Evolutionary conservation across 495 filamentous ascomycete species (phyloP).

Genomic region (Penicillium silybi): DNA sequence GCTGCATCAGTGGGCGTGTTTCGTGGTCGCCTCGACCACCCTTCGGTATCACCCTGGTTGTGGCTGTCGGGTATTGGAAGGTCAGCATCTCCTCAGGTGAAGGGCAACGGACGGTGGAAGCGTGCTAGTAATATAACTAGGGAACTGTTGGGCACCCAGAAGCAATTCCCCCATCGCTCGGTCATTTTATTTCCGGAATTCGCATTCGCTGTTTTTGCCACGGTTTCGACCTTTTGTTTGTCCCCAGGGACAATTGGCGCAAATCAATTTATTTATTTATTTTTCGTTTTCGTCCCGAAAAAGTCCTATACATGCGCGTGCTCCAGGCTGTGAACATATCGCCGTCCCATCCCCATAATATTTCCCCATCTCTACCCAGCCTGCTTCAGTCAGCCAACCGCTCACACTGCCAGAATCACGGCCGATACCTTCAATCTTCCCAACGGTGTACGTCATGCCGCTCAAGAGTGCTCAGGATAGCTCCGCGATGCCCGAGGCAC

Average conservation of each 20-base stretch:
- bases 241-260: background rate
- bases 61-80: slow-evolving; percentile 19
- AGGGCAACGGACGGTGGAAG: slow-evolving; percentile 3
- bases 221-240: slow-evolving; percentile 6
- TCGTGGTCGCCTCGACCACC: slow-evolving; percentile 3
- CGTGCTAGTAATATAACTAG: slow-evolving; percentile 17
- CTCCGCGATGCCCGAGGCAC: slow-evolving; percentile 31
- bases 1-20: slow-evolving; percentile 15
- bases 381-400: too few species aligned
- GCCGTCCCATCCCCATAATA: background rate
- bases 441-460: too few species aligned
- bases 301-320: background rate
- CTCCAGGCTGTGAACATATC: background rate
- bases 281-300: background rate
- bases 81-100: slow-evolving; percentile 3
- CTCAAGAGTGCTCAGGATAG: slow-evolving; percentile 24
- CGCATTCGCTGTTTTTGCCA: background rate
- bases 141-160: background rate
- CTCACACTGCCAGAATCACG: too few species aligned
- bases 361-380: background rate
- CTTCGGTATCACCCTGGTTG: slow-evolving; percentile 20
- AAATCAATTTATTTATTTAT: background rate
- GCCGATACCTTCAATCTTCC: too few species aligned
- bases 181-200: slow-evolving; percentile 8
- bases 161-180: background rate